phyloP scores from a whole-genome alignment of 768 basidiomycete genomes.

The Leccinellum rugosiceps region DNA sequence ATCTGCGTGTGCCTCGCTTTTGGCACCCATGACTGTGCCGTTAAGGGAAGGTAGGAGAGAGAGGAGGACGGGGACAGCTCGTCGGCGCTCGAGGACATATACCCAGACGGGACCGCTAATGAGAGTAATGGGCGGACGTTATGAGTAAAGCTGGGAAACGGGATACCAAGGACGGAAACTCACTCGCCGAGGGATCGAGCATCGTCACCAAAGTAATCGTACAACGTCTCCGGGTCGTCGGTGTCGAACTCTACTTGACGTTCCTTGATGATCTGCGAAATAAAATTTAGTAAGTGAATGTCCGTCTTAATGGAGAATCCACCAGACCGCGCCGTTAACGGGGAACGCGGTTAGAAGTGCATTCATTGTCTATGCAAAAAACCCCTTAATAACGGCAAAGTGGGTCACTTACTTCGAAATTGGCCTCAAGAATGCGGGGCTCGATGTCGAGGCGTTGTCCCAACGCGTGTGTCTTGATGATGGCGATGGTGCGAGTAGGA shows the following conservation, averaged over 20 bases:
- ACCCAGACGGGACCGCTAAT: conserved; percentile 86
- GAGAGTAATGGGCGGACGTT: not conserved
- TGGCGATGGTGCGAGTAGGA: conserved; percentile 68
- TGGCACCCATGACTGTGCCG: conserved; percentile 69
- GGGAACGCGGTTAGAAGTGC: conserved; percentile 1
- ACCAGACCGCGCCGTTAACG: conserved; percentile 2
- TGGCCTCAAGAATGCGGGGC: conserved; percentile 70
- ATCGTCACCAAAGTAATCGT: conserved; percentile 79
- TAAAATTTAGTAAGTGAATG: conserved; percentile 13
- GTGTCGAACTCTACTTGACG: conserved; percentile 86
- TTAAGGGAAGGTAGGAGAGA: conserved; percentile 62
- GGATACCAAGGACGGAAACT: conserved; percentile 31
- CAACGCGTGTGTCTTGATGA: conserved; percentile 80
- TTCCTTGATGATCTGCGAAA: conserved; percentile 74
- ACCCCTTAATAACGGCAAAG: conserved; percentile 6
- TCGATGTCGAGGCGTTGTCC: conserved; percentile 77
- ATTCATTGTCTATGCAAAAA: not conserved
- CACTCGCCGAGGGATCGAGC: conserved; percentile 73
- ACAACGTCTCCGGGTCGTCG: conserved; percentile 77
- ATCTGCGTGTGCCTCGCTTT: conserved; percentile 67
- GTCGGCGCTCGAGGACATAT: conserved; percentile 80
- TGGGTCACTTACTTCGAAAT: conserved; percentile 63
- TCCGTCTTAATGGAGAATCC: conserved; percentile 15
- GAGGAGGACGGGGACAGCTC: conserved; percentile 77
- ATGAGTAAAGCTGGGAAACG: conserved; percentile 8